phyloP scores from a whole-genome alignment of 2,329 filamentous ascomycete species.

The Colletotrichum tropicicola region DNA sequence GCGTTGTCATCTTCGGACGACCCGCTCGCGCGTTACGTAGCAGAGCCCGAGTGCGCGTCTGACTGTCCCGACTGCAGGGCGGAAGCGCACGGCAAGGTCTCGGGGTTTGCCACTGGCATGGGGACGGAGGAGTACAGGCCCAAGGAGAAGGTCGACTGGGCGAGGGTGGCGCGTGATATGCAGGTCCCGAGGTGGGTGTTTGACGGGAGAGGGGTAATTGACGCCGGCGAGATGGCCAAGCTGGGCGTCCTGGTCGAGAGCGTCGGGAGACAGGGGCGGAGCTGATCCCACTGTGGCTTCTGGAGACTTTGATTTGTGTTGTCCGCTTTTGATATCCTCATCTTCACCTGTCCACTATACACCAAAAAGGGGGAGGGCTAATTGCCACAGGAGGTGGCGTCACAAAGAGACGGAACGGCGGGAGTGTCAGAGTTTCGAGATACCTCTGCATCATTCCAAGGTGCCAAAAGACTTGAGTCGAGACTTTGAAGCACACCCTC shows the following conservation, averaged over 20 bases:
- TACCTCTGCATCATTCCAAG: too few species aligned
- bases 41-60: slow-evolving; percentile 53
- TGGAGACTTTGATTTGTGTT: not conserved
- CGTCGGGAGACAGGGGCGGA: slow-evolving; percentile 53
- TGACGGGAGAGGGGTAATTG: slow-evolving; percentile 64
- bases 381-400: too few species aligned
- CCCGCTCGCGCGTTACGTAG: slow-evolving; percentile 53
- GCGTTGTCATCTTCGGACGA: slow-evolving; percentile 46
- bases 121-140: slow-evolving; percentile 54
- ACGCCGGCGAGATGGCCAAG: slow-evolving; percentile 55
- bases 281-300: not conserved
- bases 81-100: slow-evolving; percentile 46
- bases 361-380: too few species aligned
- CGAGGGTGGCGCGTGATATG: slow-evolving; percentile 57
- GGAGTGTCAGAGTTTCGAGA: too few species aligned
- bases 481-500: too few species aligned
- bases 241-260: slow-evolving; percentile 63
- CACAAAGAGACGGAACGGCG: too few species aligned
- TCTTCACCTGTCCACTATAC: too few species aligned
- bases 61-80: slow-evolving; percentile 61
- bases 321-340: not conserved
- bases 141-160: slow-evolving; percentile 62
- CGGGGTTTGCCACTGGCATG: slow-evolving; percentile 49
- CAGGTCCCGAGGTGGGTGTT: slow-evolving; percentile 64
- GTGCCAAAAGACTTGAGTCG: too few species aligned